phyloP scores from a whole-genome alignment of 2,329 filamentous ascomycete species.

The Coniochaeta prunicola region DNA sequence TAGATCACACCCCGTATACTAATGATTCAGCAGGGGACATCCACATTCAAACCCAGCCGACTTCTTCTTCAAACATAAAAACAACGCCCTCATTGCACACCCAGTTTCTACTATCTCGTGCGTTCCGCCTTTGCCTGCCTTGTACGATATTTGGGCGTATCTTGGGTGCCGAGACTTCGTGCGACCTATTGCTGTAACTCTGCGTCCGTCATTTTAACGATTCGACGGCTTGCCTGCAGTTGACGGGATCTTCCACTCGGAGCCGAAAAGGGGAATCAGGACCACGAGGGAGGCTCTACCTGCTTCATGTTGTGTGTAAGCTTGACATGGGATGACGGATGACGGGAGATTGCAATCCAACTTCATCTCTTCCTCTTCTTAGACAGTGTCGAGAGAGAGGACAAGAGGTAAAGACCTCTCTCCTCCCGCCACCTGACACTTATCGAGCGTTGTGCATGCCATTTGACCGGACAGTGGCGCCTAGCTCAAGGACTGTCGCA shows the following conservation, averaged over 20 bases:
- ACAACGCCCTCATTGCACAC: too few species aligned
- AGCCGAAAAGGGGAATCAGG: slow-evolving; percentile 1
- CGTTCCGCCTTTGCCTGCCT: too few species aligned
- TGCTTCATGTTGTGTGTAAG: slow-evolving; percentile 1
- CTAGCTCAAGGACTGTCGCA: background rate
- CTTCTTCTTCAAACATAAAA: too few species aligned
- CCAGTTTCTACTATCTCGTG: too few species aligned
- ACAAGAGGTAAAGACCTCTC: background rate
- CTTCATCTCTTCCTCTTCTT: background rate
- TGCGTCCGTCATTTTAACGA: background rate
- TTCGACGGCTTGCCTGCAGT: background rate
- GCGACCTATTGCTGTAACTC: background rate
- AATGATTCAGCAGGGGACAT: slow-evolving; percentile 1
- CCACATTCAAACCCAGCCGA: too few species aligned
- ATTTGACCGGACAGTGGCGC: background rate
- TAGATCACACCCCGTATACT: background rate
- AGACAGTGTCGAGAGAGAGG: background rate
- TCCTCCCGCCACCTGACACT: background rate
- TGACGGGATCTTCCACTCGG: slow-evolving; percentile 7
- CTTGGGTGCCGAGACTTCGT: background rate
- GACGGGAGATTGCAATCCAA: background rate
- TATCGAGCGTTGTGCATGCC: background rate
- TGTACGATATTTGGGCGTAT: background rate
- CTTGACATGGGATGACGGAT: background rate
- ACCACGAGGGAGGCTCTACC: background rate